These are phyloP conservation scores for Trametes coccinea DNA, from an alignment of 768 basidiomycete species.

Conservation along the genomic window DNA sequence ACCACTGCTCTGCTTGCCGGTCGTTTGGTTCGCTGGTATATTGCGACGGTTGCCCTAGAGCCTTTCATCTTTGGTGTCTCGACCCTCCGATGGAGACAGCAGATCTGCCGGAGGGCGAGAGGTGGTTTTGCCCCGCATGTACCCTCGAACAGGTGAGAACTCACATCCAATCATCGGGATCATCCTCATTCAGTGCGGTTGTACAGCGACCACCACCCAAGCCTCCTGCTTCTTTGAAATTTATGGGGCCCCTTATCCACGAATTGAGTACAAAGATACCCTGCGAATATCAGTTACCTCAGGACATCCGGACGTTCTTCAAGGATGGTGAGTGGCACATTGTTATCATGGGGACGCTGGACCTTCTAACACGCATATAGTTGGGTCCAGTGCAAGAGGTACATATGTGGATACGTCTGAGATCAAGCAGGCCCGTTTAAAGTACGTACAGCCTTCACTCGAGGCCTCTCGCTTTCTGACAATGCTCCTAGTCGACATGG, in stretches of 20 bases:
- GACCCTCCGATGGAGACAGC: conserved; percentile 91
- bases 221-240: conserved; percentile 53
- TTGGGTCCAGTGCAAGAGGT: conserved; percentile 76
- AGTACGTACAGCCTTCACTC: conserved; percentile 51
- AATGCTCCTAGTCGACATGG: conserved; percentile 66
- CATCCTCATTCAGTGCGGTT: conserved; percentile 15
- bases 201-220: conserved; percentile 68
- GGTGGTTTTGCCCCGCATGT: conserved; percentile 82
- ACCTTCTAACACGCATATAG: conserved; percentile 42
- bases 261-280: conserved; percentile 70
- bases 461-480: neutral
- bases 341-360: neutral
- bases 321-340: conserved; percentile 65
- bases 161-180: conserved; percentile 12
- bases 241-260: conserved; percentile 72
- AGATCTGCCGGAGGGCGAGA: conserved; percentile 78
- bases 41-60: conserved; percentile 95
- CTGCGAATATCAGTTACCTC: conserved; percentile 81
- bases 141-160: conserved; percentile 56
- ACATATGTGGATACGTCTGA: conserved; percentile 82
- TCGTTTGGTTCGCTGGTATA: conserved; percentile 86
- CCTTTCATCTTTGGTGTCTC: conserved; percentile 96
- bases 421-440: conserved; percentile 73
- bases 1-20: conserved; percentile 84
- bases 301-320: conserved; percentile 80